Conservation (phyloP, 2,329 filamentous ascomycete species). For the Penicillium sp. region DNA sequence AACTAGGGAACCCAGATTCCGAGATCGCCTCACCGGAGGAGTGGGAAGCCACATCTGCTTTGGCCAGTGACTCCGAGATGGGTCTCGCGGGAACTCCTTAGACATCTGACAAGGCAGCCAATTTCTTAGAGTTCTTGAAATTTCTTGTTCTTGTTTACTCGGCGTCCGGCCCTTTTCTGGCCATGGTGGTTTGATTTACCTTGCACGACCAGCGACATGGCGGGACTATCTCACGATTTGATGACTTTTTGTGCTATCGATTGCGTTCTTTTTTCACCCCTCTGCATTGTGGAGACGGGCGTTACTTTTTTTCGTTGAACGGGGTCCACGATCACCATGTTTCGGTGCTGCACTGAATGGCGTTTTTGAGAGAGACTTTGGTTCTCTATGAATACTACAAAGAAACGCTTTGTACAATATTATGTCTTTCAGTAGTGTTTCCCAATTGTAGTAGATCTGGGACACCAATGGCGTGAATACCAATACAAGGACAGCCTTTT, state of each 20-base stretch:
- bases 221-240: conserved; percentile 18
- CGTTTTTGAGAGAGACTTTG: conserved; percentile 11
- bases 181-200: conserved; percentile 14
- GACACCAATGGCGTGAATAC: neutral
- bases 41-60: conserved; percentile 48
- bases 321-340: neutral
- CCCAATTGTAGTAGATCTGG: neutral
- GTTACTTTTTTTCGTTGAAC: conserved; percentile 1
- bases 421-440: neutral
- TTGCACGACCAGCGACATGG: conserved; percentile 16
- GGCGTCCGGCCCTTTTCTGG: neutral
- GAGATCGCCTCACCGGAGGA: conserved; percentile 46
- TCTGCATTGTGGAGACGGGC: conserved; percentile 6
- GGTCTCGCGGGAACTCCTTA: conserved; percentile 44
- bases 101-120: neutral
- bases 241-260: conserved; percentile 12
- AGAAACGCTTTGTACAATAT: neutral
- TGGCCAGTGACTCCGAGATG: conserved; percentile 48
- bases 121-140: neutral
- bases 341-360: conserved; percentile 14
- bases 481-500: neutral
- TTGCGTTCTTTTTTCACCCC: conserved; percentile 2
- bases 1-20: conserved; percentile 39
- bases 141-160: conserved; percentile 1
- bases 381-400: conserved; percentile 3